Evolutionary conservation across 73 alveolate genomes (phyloP), one percentile per base, ranked within the genome.

Genomic region (Blepharisma japonicum): DNA sequence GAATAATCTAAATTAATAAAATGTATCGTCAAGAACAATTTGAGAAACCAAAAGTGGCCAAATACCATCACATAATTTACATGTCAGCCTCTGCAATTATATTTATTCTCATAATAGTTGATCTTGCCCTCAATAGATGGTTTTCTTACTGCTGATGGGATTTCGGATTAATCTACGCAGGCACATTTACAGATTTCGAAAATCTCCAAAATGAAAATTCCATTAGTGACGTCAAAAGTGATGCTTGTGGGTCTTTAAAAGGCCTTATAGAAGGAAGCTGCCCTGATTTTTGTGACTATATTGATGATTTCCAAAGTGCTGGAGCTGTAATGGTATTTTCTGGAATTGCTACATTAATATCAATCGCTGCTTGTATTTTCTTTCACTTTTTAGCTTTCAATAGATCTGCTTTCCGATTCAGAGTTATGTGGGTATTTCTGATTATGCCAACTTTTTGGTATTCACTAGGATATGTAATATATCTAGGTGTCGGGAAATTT

Each of bases 121-220:
- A 61, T 61, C 47, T 61, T 8, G 47, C 50, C 0, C 23, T 61
- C 18, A 8, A 18, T 61, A 11, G 23, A 20, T 61, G 74, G 74
- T 61, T 61, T 61, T 14, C 14, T n/a, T 61, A 61, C 47, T 61
- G 74, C 74, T 61, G 74, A 48, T 61, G 74, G 74, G 74, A 61
- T 61, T 61, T 61, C 46, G 74, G 74, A 61, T 25, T 61, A 9
- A 11, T 25, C 23, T 39, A 61, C 23, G 74, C 74, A n/a, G 14
- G 50, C 18, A 20, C 49, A 14, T 61, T 61, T 25, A 61, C 74
- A 25, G 18, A 14, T 25, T 61, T 61, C 74, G 11, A n/a, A 18
- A 61, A 61, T 5, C 23, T 61, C 47, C n/a, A 61, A 8, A 61
- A 61, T 25, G 74, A 61, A 4, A 61, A 39, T 25, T 8, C 49